A percentile compares a stretch with the other conserved stretches of the same genome.
These are phyloP conservation scores for Trypanosoma platydactyli DNA, from an alignment of 208 protist species.

Conservation along the genomic window DNA sequence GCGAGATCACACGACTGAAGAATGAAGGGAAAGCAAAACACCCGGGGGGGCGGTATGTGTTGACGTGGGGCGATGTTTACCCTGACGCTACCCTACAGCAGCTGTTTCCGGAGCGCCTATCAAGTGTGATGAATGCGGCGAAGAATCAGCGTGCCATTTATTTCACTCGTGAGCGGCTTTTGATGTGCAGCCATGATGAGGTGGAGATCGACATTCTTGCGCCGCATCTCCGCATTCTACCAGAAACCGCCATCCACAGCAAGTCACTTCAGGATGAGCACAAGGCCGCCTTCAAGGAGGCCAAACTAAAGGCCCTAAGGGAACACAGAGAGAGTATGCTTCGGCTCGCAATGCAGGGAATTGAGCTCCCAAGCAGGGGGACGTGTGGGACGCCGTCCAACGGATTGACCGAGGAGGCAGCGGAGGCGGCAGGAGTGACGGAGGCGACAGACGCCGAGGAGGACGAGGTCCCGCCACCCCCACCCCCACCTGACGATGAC, in stretches of 20 bases:
- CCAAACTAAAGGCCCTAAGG: slow-evolving; percentile 12
- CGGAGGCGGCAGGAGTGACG: neutral
- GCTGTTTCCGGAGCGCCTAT: slow-evolving; percentile 25
- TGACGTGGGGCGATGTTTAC: slow-evolving; percentile 20
- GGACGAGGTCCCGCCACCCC: slow-evolving; percentile 13
- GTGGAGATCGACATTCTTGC: slow-evolving; percentile 18
- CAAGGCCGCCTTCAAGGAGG: slow-evolving; percentile 21
- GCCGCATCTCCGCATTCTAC: slow-evolving; percentile 25
- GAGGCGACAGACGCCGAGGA: neutral
- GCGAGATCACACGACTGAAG: slow-evolving; percentile 13
- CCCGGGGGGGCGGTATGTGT: neutral
- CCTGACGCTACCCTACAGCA: neutral
- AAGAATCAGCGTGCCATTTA: slow-evolving; percentile 24
- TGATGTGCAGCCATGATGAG: slow-evolving; percentile 12
- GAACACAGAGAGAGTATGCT: slow-evolving; percentile 26
- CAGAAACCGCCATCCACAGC: slow-evolving; percentile 13
- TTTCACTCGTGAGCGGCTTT: slow-evolving; percentile 21
- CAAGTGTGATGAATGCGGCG: slow-evolving; percentile 27
- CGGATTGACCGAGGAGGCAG: neutral
- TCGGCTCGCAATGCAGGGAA: slow-evolving; percentile 7
- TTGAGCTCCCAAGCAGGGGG: neutral
- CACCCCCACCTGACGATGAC: slow-evolving; percentile 2
- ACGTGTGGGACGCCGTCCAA: neutral
- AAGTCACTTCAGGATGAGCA: slow-evolving; percentile 24
- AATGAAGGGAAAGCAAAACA: neutral